Evolutionary conservation across 1,139 yeast species (phyloP).

Genomic region (Hemisphaericaspora subhashii): DNA sequence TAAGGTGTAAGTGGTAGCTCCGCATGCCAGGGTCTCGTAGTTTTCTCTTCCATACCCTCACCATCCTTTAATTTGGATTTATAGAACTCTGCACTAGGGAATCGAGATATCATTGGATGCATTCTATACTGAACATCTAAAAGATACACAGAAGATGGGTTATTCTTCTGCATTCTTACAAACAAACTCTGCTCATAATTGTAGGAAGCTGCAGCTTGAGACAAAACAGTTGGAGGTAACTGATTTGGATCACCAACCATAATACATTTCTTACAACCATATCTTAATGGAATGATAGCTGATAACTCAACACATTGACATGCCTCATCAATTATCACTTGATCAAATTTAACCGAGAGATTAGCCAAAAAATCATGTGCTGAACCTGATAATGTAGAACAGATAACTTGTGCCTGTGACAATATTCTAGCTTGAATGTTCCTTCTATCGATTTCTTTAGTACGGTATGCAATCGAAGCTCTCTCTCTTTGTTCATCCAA

Average conservation of each 20-base stretch:
- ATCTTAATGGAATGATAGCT: constrained; percentile 87
- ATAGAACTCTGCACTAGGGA: constrained; percentile 87
- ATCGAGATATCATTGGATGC: constrained; percentile 88
- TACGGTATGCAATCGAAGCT: constrained; percentile 65
- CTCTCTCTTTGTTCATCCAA: constrained; percentile 80
- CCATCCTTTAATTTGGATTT: constrained; percentile 74
- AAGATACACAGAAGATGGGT: constrained; percentile 63
- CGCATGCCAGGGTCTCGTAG: constrained; percentile 76
- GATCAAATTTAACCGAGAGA: constrained; percentile 76
- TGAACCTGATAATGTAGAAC: constrained; percentile 91
- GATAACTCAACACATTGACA: constrained; percentile 96
- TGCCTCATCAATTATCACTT: constrained; percentile 97
- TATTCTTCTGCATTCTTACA: constrained; percentile 82
- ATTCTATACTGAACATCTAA: constrained; percentile 96
- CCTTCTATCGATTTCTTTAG: constrained; percentile 75
- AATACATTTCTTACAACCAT: constrained; percentile 87
- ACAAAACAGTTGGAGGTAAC: constrained; percentile 96
- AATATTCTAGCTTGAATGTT: constrained; percentile 72
- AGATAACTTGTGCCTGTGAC: constrained; percentile 80
- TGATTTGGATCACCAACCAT: constrained; percentile 99
- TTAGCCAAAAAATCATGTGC: constrained; percentile 85
- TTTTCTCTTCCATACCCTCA: constrained; percentile 57
- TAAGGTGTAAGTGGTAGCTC: constrained; percentile 62
- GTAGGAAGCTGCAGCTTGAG: constrained; percentile 78
- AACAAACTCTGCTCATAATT: constrained; percentile 90